Evolutionary conservation across 2,329 filamentous ascomycete genomes (phyloP).

Genomic region (Albifimbria verrucaria): DNA sequence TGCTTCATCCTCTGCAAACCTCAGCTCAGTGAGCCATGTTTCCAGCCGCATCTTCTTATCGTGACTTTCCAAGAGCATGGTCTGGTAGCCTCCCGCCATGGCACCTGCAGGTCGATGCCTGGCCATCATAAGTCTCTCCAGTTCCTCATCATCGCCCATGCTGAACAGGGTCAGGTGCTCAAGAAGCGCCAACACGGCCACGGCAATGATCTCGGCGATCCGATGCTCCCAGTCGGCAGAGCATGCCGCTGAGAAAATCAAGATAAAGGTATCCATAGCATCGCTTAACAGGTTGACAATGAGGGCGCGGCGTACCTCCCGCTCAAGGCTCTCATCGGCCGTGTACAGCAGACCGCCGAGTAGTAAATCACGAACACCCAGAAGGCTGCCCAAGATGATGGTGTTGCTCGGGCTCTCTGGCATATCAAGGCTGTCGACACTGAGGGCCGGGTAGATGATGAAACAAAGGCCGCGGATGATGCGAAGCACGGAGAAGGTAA

Average conservation of each 20-base stretch:
- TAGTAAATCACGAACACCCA: constrained; percentile 27
- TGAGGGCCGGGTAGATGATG: constrained; percentile 11
- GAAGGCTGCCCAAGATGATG: constrained; percentile 26
- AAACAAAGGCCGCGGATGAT: constrained; percentile 6
- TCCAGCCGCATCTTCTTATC: constrained; percentile 27
- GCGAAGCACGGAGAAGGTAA: not conserved
- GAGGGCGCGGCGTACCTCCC: constrained; percentile 26
- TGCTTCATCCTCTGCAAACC: constrained; percentile 2
- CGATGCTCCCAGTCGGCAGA: constrained; percentile 23
- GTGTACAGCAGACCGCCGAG: constrained; percentile 25
- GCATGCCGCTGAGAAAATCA: constrained; percentile 31
- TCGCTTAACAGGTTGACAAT: constrained; percentile 27
- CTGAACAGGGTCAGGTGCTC: constrained; percentile 31
- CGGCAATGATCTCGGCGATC: constrained; percentile 22
- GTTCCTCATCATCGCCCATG: constrained; percentile 24
- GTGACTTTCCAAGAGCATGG: constrained; percentile 15
- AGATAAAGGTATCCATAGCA: constrained; percentile 29
- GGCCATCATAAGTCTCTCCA: constrained; percentile 1
- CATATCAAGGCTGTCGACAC: constrained; percentile 26
- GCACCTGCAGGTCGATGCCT: not conserved
- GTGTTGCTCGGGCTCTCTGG: constrained; percentile 17
- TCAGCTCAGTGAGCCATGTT: constrained; percentile 27
- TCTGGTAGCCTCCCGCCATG: constrained; percentile 11
- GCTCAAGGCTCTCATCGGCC: constrained; percentile 15
- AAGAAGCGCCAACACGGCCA: constrained; percentile 25